Evolutionary conservation across 805 yeast genomes (phyloP), one percentile per base, ranked within the genome.

Genomic region (Candida ipomoeae): DNA sequence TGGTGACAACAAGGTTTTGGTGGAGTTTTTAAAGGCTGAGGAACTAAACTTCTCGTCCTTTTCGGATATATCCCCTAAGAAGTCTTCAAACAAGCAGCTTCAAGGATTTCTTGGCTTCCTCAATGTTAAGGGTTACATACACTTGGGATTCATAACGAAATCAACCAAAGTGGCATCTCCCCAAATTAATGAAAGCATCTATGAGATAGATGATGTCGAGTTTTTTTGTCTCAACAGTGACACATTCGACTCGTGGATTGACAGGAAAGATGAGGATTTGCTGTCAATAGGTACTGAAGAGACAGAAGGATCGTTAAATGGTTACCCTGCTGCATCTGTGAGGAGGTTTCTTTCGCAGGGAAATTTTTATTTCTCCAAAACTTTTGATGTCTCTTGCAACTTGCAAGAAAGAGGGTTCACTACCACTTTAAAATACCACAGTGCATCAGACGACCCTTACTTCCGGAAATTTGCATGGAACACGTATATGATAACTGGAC

Each of bases 21-120:
- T 84, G 37, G 87, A 82, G 56, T 80, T 80, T 50, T 75, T 82
- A 4, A 71, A 74, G 2, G 70, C 69, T 6, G 67, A 66, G 2
- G 61, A 65, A 50, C 62, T 74, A 50, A 77, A 70, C 43, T 61
- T 72, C 46, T 58, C 61, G 38, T 65, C 62, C 2, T 84, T 73
- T 59, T 65, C 64, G 15, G 84, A 80, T 44, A 62, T 78, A 18
- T 67, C 77, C 1, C 69, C 72, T 3, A 62, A 55, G 23, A 59
- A 56, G 46, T 37, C 58, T 34, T 60, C 51, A 49, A 57, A 54
- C 37, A 59, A 66, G 54, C 52, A 60, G 65, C 38, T 81, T 61
- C 57, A 71, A 55, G 91, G 89, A 1, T 74, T 86, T 35, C 62
- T 85, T 26, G 95, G 95, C 0, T 63, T 86, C 23, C 68, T 83